A percentile compares a stretch with the other conserved stretches of the same genome.
phyloP scores from a whole-genome alignment of 495 filamentous ascomycete genomes.

The Evernia prunastri region DNA sequence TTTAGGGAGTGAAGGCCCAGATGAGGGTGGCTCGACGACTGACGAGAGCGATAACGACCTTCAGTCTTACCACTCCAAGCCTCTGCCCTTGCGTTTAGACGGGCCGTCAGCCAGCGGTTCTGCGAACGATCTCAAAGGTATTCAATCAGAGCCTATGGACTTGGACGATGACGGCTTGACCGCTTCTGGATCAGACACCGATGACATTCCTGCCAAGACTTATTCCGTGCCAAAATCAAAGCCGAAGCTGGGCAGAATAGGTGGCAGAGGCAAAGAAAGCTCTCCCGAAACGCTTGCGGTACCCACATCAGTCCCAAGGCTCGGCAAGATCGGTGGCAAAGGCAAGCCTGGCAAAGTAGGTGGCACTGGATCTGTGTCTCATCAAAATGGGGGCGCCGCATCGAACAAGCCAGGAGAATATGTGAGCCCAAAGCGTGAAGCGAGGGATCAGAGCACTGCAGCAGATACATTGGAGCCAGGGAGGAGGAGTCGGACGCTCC shows the following conservation, averaged over 20 bases:
- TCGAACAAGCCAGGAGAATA: neutral
- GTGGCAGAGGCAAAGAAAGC: neutral
- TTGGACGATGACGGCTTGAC: neutral
- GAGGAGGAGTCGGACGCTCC: constrained; percentile 31
- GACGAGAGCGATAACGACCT: constrained; percentile 21
- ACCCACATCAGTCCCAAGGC: constrained; percentile 25
- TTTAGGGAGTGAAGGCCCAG: neutral
- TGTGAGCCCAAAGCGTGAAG: neutral
- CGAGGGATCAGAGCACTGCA: neutral
- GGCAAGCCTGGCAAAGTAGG: constrained; percentile 10
- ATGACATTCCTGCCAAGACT: neutral
- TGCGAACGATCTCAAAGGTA: neutral
- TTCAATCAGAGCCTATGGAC: neutral
- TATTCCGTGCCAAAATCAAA: neutral
- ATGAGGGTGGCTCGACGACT: constrained; percentile 21
- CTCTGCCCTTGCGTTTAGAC: neutral
- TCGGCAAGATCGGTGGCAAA: constrained; percentile 27
- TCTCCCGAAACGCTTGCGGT: neutral
- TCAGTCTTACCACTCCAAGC: constrained; percentile 3
- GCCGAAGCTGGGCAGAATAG: neutral
- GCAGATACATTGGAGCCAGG: constrained; percentile 26
- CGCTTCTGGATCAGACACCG: neutral
- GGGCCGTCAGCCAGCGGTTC: neutral
- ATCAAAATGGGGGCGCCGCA: neutral
- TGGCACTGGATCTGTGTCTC: constrained; percentile 8